Base-by-base conservation (phyloP, 106 monocot genomes). In the Platanthera zijinensis region DNA sequence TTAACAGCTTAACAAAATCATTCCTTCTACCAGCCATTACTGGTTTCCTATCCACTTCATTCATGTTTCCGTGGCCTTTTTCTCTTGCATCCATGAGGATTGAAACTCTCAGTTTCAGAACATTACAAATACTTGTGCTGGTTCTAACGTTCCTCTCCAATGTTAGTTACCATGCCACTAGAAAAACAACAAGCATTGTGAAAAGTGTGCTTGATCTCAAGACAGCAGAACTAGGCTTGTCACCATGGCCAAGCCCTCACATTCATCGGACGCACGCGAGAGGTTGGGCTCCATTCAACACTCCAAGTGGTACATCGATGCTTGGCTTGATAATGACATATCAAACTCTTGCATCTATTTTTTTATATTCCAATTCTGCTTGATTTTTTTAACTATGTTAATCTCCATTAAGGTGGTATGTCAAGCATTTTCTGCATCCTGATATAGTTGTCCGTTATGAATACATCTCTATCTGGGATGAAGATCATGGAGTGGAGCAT, bases 111-210 rank as follows among this genome's bases (percentile, higher is more conserved):
- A 72, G 56, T 51, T 87, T 83, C 69, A 81, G 77, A 78, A 87
- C 89, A 46, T 75, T 85, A 79, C 89, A 89, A 59, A 85, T 79
- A 11, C 69, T 81, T 25, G 92, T 87, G 5, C 64, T 92, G 48
- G 25, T 89, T 63, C 75, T 92, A 18, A 92, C 92, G 12, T 92
- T 92, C 51, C 76, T 92, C 45, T 74, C 92, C 8, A 89, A 92
- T 74, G 85, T 87, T 3, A 76, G 85, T 77, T 92, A 84, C 75
- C 92, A 92, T 69, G 85, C 89, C n/a, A 84, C 92, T 2, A 81
- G 92, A 52, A 92, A 92, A 28, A 89, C 89, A 48, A 89, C 92
- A 17, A 92, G 92, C 82, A 89, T 92, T 50, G 89, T 89, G 10
- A 92, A 92, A 59, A 87, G 85, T 15, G 87, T 81, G 3, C 85